Conservation (phyloP, 257 asterid species). For the Solanum etuberosum region DNA sequence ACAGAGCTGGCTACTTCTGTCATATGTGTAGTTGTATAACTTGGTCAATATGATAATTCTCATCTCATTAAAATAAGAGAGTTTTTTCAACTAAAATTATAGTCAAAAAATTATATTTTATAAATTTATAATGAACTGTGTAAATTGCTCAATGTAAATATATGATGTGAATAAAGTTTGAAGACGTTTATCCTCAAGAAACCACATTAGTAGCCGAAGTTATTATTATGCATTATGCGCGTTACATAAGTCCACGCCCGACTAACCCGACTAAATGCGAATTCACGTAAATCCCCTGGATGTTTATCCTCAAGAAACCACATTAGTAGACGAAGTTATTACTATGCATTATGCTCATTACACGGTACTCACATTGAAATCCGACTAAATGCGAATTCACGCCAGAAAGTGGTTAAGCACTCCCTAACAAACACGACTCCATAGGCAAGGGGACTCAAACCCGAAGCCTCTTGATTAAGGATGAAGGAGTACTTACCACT, state of each 20-base stretch:
- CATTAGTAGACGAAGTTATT: not conserved
- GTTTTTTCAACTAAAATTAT: not conserved
- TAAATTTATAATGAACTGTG: not conserved
- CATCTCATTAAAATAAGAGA: not conserved
- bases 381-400: no score
- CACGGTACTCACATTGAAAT: no score
- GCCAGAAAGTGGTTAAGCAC: not conserved
- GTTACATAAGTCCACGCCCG: no score
- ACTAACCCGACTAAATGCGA: no score
- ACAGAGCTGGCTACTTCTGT: not conserved
- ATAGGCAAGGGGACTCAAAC: not conserved
- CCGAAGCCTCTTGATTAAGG: not conserved
- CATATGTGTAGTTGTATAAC: not conserved
- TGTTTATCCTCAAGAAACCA: not conserved
- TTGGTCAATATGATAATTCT: not conserved
- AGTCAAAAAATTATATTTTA: not conserved
- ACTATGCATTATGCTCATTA: not conserved
- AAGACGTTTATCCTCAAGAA: not conserved
- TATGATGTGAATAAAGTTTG: not conserved
- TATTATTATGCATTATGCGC: not conserved
- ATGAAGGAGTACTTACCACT: not conserved
- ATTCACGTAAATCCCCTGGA: no score
- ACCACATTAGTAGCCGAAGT: not conserved
- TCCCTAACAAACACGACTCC: not conserved
- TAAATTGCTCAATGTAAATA: not conserved